Evolutionary conservation across 2,329 filamentous ascomycete genomes (phyloP).

Genomic region (Teratosphaeriaceae sp.): DNA sequence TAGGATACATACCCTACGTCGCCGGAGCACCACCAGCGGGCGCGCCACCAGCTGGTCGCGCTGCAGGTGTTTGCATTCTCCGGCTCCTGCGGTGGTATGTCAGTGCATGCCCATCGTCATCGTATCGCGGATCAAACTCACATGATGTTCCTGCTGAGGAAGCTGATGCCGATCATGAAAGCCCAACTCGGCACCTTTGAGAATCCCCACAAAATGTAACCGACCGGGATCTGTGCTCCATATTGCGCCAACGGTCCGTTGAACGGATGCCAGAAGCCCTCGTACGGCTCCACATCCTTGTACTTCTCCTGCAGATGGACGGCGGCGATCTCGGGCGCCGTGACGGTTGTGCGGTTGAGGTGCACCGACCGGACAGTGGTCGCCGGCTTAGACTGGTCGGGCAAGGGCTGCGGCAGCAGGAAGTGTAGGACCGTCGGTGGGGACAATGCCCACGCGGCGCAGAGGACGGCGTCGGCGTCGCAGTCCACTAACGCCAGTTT

Average conservation of each 20-base stretch:
- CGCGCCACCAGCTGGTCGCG: background rate
- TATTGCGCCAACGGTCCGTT: slow-evolving; percentile 60
- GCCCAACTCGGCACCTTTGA: slow-evolving; percentile 60
- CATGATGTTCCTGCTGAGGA: slow-evolving; percentile 70
- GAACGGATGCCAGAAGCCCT: slow-evolving; percentile 71
- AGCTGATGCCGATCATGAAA: slow-evolving; percentile 69
- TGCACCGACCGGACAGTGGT: slow-evolving; percentile 59
- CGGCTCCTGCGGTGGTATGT: background rate
- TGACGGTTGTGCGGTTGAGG: slow-evolving; percentile 64
- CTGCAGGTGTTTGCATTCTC: background rate
- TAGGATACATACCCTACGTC: too few relatives aligned
- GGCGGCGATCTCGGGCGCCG: slow-evolving; percentile 55
- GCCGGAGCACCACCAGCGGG: slow-evolving; percentile 1
- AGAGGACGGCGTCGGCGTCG: slow-evolving; percentile 66
- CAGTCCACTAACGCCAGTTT: slow-evolving; percentile 67
- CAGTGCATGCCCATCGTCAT: background rate
- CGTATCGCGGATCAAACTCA: slow-evolving; percentile 40
- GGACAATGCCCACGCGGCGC: slow-evolving; percentile 64
- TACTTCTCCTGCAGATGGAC: slow-evolving; percentile 55
- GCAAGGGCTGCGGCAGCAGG: slow-evolving; percentile 49
- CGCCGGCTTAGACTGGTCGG: slow-evolving; percentile 58
- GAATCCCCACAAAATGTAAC: slow-evolving; percentile 60
- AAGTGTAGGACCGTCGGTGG: slow-evolving; percentile 62
- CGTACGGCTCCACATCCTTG: slow-evolving; percentile 45
- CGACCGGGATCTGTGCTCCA: slow-evolving; percentile 56